A percentile compares a stretch with the other conserved stretches of the same genome.
These are phyloP conservation scores for Paracorniculantispora psalliotae DNA, from an alignment of 2,329 filamentous ascomycete species.

Conservation along the genomic window DNA sequence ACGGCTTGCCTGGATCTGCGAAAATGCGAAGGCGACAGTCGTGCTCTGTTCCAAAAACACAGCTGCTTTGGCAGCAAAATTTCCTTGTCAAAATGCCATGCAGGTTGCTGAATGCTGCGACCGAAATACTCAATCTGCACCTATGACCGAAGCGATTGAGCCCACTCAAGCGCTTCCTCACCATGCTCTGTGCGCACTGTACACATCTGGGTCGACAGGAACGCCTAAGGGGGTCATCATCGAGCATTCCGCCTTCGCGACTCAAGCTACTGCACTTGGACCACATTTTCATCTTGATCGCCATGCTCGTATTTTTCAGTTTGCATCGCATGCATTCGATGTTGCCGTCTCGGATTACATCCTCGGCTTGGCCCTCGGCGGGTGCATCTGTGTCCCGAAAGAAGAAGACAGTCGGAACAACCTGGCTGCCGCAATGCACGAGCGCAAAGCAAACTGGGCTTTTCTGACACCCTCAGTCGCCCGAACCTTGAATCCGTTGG, in stretches of 20 bases:
- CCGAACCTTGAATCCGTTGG: not conserved
- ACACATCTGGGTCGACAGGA: slow-evolving; percentile 1
- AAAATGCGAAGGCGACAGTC: not conserved
- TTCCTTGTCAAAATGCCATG: not conserved
- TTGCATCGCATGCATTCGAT: slow-evolving; percentile 3
- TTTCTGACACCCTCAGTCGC: not conserved
- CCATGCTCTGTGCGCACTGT: not conserved
- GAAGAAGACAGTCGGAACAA: not conserved
- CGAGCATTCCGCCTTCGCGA: not conserved
- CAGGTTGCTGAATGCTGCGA: not conserved
- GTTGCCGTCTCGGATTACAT: not conserved
- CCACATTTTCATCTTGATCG: not conserved
- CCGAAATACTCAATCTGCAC: not conserved
- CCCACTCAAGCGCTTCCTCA: not conserved
- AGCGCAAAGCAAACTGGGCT: not conserved
- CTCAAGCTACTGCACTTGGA: not conserved
- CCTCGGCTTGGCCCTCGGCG: not conserved
- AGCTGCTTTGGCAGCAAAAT: not conserved
- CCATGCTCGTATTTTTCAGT: not conserved
- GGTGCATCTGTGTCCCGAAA: not conserved
- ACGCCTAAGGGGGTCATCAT: not conserved
- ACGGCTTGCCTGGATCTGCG: not conserved
- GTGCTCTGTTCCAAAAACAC: not conserved
- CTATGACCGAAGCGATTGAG: not conserved
- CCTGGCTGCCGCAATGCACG: not conserved